phyloP scores from a whole-genome alignment of 345 rosid species.

The Arabis alpina region DNA sequence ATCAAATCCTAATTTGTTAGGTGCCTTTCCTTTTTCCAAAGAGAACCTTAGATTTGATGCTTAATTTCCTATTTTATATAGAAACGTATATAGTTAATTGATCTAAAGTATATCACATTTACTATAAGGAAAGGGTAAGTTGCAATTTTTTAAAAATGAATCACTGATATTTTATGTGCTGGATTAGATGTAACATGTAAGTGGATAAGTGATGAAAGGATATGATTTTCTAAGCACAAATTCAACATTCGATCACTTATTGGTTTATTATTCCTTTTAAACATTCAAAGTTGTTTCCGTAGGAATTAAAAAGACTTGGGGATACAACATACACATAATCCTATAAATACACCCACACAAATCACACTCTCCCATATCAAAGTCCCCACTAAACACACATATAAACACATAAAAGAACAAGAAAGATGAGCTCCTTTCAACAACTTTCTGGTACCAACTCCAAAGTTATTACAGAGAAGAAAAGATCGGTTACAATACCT shows the following conservation, averaged over 20 bases:
- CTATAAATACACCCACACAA: slow-evolving; percentile 25
- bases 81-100: slow-evolving; percentile 3
- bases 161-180: neutral
- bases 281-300: slow-evolving; percentile 30
- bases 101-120: neutral
- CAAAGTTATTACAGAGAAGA: slow-evolving; percentile 34
- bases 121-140: neutral
- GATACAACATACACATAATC: slow-evolving; percentile 3
- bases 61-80: slow-evolving; percentile 13
- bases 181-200: neutral
- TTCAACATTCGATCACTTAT: slow-evolving; percentile 20
- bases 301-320: slow-evolving; percentile 5
- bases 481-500: slow-evolving; percentile 15
- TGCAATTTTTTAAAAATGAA: neutral
- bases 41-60: slow-evolving; percentile 39
- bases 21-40: slow-evolving; percentile 29
- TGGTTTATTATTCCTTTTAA: neutral
- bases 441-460: slow-evolving; percentile 29
- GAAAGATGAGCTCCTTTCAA: slow-evolving; percentile 34
- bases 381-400: neutral
- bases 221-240: slow-evolving; percentile 25
- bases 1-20: slow-evolving; percentile 21
- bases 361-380: slow-evolving; percentile 22
- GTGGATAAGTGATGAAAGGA: slow-evolving; percentile 35
- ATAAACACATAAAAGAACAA: neutral